Evolutionary conservation across 2,329 filamentous ascomycete genomes (phyloP), one percentile per base, ranked within the genome.

Genomic region (Chaetomiaceae sp.): DNA sequence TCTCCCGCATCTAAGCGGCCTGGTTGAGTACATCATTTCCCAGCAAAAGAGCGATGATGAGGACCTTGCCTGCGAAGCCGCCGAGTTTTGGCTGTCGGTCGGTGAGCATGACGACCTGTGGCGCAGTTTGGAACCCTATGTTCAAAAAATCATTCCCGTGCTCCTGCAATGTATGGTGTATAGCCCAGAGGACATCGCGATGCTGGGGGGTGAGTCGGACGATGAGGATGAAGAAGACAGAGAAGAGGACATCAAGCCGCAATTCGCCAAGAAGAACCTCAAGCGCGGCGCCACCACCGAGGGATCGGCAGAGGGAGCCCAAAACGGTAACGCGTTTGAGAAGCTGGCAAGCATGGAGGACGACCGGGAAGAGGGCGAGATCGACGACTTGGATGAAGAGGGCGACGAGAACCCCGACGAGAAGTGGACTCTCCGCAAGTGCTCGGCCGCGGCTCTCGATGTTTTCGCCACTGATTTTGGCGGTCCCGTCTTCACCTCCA

Each of bases 111-210:
- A 88, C 37, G 81, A 86, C 54, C 74, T 97, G 48, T 90, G 89
- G 74, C 79, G 84, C 60, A 80, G 83, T 0, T 75, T 99, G 41
- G 84, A 80, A 8, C 90, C 90, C 0, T 89, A 89, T 66, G 81
- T 97, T 51, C 72, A 80, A 60, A 89, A 88, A 68, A 92, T 97
- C 58, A 86, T 99, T 27, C 94, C 94, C 0, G 87, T 96, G 1
- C 75, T 99, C 47, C 79, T 99, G 7, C 84, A 94, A 60, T 95
- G 89, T 67, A 99, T 99, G 92, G 84, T 97, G 1, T 99, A 97
- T 69, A 89, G 87, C 64, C 89, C 94, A 58, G 94, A 99, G 62
- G 94, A 97, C 60, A 94, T 96, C 62, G 79, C 89, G 30, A 77
- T 90, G 46, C 75, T 97, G 7, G 90, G 91, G 57, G 87, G 85